Base-by-base conservation (phyloP, 108 stramenopile genomes). In the Thalassiosira profunda region DNA sequence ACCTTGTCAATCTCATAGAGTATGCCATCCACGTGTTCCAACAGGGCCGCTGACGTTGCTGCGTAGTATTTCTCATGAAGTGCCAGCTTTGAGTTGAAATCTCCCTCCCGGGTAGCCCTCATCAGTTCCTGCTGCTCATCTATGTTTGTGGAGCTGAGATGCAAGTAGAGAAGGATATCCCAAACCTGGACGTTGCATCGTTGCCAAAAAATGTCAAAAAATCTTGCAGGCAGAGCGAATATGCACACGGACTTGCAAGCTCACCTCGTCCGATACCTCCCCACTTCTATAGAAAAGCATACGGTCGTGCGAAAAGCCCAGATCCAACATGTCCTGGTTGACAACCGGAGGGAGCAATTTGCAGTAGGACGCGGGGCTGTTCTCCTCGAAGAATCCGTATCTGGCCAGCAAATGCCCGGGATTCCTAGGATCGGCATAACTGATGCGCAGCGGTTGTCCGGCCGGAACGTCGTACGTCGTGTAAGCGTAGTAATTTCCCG, bases 341-440 rank as follows among this genome's bases (percentile, higher is more conserved):
- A 81, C 81, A 54, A 74, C 53, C 6, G 55, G 46, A 18, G 71
- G 47, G 57, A 85, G 37, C 7, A 83, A 36, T 45, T 88, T 85
- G 61, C 87, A 88, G 51, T 68, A 85, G 21, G 55, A 45, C 12
- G 82, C 61, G 1, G 81, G 78, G 12, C 76, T 69, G 11, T 67
- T 38, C 29, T 86, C 83, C 35, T 86, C 86, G 35, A 86, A 33
- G 41, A 86, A 86, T 26, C 86, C 86, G 48, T 86, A 84, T 31
- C 70, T 37, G 6, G 86, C 83, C 48, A 86, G 70, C n/a, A 86
- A 67, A 24, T 57, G 56, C 1, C 67, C 69, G 0, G 86, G 86
- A 49, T 84, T 82, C 9, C 74, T 72, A 0, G 83, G 79, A 48
- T 78, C 70, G 0, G 73, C 85, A 49, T 81, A 83, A 3, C 74